Evolutionary conservation across 345 rosid genomes (phyloP), one percentile per base, ranked within the genome.

Genomic region (Dimocarpus longan): DNA sequence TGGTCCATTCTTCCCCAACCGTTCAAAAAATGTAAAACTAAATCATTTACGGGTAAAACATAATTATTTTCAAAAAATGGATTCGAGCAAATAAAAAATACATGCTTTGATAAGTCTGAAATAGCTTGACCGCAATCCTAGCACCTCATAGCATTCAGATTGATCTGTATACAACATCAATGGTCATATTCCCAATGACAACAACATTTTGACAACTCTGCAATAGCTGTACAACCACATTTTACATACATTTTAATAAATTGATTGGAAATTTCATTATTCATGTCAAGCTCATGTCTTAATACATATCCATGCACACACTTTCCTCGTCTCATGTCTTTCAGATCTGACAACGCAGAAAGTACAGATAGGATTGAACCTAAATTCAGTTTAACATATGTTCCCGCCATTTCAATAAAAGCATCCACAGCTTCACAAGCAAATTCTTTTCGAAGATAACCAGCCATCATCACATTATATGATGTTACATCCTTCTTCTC

Each of bases 391-490:
- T 74, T 80, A 68, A 74, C 52, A 70, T 71, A 60, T 1, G 59
- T 22, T 26, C 67, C n/a, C 68, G 79, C 74, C 86, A 83, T 86
- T 73, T 79, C 84, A 37, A 52, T 21, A 40, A 82, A 86, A 65
- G 22, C 43, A n/a, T 65, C 66, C 5, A 70, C 8, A 21, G 88
- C 77, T 78, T 81, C 78, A 8, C 48, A 21, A 76, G 83, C 77
- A 50, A 69, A 50, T 48, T 68, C 77, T 42, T 73, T 81, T 73
- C 76, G 71, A 46, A 86, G 67, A 73, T 79, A 86, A 16, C 86
- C 86, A 56, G 76, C 69, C 84, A 86, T 79, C 82, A 83, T 81
- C 24, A 86, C 88, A 67, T 76, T 76, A 32, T 76, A 76, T 37
- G 66, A 78, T 73, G 81, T 60, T n/a, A 46, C 79, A 73, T 86